Evolutionary conservation across 129 eudicot species (phyloP), one percentile per base, ranked within the genome.

Genomic region (Glebionis coronaria): DNA sequence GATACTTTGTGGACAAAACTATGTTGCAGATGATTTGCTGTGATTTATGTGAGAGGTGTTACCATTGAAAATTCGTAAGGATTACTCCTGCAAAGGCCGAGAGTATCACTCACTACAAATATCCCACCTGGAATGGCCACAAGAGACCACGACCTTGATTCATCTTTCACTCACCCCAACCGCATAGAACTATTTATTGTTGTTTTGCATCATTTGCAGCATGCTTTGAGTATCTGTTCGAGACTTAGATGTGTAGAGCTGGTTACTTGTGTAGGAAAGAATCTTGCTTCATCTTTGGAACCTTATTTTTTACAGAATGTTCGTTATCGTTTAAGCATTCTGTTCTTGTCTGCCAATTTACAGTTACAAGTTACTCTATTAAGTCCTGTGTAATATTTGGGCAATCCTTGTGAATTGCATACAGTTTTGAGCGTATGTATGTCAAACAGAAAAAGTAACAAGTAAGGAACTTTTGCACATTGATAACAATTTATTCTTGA

Each of bases 31-130:
- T 71, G 96, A 88, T 88, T 29, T 88, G 87, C 73, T 88, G 89
- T 55, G 96, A 88, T 67, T 60, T 88, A 18, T 88, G 96, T 20
- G 96, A 82, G 80, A 80, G 72, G 72, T 88, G 96, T 91, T 88
- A 80, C 79, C 91, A 88, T 68, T 89, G 96, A 1, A 85, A 83
- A 75, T 88, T 89, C 42, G 96, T 88, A 50, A 83, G 83, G 83
- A 76, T 87, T 44, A 87, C 95, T 23, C 87, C 89, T 25, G 84
- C 84, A 56, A 81, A 77, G 78, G 95, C 95, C 3, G 83, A 87
- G 67, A 89, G 76, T 29, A 87, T 87, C 65, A 83, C 81, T 71
- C 89, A 83, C 47, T 87, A 83, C 80, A 83, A 87, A 63, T 83
- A 90, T 75, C 95, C 90, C 4, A 31, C 81, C 15, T 87, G 95